Base-by-base conservation (phyloP, 2,329 filamentous ascomycete genomes). In the Mariannaea sp. region DNA sequence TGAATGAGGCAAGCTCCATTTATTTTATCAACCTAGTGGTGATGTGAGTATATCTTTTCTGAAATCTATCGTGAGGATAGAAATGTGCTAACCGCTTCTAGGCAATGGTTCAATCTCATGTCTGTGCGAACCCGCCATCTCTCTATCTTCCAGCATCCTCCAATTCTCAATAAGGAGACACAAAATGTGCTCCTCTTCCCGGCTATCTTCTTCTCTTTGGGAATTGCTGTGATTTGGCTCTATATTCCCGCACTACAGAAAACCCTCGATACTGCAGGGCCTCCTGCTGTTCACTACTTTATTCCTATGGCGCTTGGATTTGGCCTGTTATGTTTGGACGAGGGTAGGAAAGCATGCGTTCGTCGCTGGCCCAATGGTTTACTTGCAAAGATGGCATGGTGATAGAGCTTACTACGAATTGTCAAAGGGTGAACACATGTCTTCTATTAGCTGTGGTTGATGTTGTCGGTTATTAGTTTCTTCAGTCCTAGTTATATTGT, bases 11-110 rank as follows among this genome's bases (percentile, higher is more conserved):
- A 0, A 87, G 82, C 27, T 88, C 85, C 12, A 86, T 93, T 54
- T 92, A 92, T 71, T 92, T 92, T 62, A 82, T 92, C 60, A 92
- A 86, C 53, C 75, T 92, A 17, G 88, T 92, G 2, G 84, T 92
- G 40, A 90, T 92, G 87, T 58, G 53, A 58, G 57, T 60, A 24
- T 24, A 24, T 24, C 22, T 24, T 8, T 24, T 26, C 12, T n/a
- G 7, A 5, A 7, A 6, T 9, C 19, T 19, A 12, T 13, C 9
- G 2, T 16, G 27, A 7, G 26, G 26, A 30, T 49, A 41, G 44
- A 10, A 53, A 27, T 42, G 43, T 36, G 22, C 46, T 42, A 47
- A 58, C 30, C 22, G 56, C 49, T 39, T 20, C 19, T 29, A 60
- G 55, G 55, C 86, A 90, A 77, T 86, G 85, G 77, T 91, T 91